Evolutionary conservation across 2,329 filamentous ascomycete genomes (phyloP).

Genomic region (Endothia cerciana): DNA sequence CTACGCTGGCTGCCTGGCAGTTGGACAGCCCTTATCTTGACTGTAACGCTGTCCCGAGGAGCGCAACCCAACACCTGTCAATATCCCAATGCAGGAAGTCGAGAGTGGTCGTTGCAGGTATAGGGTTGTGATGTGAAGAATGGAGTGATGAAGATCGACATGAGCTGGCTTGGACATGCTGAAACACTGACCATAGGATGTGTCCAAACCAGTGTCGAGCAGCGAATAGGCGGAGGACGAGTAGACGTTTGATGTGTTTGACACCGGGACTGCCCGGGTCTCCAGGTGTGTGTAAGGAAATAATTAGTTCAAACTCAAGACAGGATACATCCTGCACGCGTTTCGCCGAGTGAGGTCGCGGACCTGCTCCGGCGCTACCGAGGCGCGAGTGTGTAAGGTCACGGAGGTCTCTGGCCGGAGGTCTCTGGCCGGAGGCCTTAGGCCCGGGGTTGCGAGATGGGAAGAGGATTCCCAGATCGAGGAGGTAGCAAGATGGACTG

Average conservation of each 20-base stretch:
- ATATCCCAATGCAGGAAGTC: neutral
- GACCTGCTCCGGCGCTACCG: constrained; percentile 9
- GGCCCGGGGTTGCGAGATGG: neutral
- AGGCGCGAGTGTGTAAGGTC: neutral
- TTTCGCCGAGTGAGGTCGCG: neutral
- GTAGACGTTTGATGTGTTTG: neutral
- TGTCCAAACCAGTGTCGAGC: neutral
- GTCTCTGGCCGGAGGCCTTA: neutral
- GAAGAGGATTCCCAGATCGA: neutral
- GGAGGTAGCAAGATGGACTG: neutral
- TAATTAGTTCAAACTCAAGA: neutral
- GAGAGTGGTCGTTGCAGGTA: neutral
- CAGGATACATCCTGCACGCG: neutral
- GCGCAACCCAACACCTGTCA: neutral
- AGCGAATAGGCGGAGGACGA: neutral
- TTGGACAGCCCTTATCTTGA: constrained; percentile 17
- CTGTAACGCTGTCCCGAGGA: constrained; percentile 2
- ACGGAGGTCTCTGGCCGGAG: neutral
- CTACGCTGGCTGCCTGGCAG: constrained; percentile 1
- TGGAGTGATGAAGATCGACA: neutral
- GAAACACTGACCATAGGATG: neutral
- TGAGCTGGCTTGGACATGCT: neutral
- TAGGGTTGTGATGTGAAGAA: neutral
- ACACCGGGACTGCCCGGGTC: neutral
- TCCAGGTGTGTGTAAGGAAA: constrained; percentile 6